phyloP scores from a whole-genome alignment of 2,329 filamentous ascomycete genomes.

The Trichoderma harzianum region DNA sequence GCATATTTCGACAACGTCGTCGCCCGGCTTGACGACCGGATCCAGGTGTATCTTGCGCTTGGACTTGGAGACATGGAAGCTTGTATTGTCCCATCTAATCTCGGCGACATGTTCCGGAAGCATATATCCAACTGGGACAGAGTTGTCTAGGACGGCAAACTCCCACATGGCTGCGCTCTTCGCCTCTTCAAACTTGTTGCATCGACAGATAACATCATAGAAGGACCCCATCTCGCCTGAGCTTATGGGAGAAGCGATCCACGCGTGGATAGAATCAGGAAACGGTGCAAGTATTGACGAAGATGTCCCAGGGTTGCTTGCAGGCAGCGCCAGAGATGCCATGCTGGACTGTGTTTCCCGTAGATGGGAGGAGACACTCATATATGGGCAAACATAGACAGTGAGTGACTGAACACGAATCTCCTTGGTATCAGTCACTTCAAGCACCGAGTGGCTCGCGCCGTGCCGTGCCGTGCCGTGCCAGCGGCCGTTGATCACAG shows the following conservation, averaged over 20 bases:
- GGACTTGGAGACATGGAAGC: constrained; percentile 20
- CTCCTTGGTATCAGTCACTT: not conserved
- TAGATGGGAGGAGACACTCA: not conserved
- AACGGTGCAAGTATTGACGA: not conserved
- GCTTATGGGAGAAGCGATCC: not conserved
- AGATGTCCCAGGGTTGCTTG: not conserved
- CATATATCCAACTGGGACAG: constrained; percentile 27
- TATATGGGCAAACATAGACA: not conserved
- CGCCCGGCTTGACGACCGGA: constrained; percentile 18
- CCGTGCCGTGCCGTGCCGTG: not conserved
- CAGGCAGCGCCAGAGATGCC: constrained; percentile 10
- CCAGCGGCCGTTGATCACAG: not conserved
- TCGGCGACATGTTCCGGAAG: constrained; percentile 21
- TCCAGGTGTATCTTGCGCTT: constrained; percentile 24
- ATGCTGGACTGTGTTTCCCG: not conserved
- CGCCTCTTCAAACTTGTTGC: constrained; percentile 28
- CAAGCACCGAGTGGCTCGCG: not conserved
- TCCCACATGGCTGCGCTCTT: constrained; percentile 23
- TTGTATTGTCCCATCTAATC: constrained; percentile 24
- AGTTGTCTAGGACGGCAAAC: constrained; percentile 25
- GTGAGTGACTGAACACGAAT: not conserved
- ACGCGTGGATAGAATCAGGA: constrained; percentile 8
- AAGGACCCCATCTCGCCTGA: constrained; percentile 19
- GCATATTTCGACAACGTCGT: constrained; percentile 21
- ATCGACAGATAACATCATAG: constrained; percentile 23